These are phyloP conservation scores for Pseudogymnoascus sp. DNA, from an alignment of 2,329 filamentous ascomycete genomes.

Conservation along the genomic window DNA sequence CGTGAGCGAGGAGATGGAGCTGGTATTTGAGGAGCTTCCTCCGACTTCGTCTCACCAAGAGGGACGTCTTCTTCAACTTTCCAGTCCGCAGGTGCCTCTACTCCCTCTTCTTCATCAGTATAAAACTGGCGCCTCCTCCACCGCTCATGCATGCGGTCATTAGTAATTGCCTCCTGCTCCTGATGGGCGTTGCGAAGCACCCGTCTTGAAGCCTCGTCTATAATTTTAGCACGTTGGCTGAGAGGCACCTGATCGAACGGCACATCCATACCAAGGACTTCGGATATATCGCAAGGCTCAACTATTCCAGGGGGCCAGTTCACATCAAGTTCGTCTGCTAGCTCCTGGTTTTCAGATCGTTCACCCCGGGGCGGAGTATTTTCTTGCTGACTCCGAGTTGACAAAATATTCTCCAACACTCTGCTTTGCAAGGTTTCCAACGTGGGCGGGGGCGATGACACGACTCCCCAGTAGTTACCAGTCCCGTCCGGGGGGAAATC, in stretches of 20 bases:
- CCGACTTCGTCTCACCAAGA: not conserved
- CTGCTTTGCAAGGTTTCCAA: not conserved
- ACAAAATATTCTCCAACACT: not conserved
- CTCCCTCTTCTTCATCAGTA: slow-evolving; percentile 76
- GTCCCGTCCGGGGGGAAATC: not conserved
- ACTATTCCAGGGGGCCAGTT: not conserved
- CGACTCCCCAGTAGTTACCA: slow-evolving; percentile 3
- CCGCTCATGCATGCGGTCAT: slow-evolving; percentile 48
- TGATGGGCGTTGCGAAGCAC: not conserved
- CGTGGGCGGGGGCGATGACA: not conserved
- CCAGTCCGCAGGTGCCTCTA: slow-evolving; percentile 54
- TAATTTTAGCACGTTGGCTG: not conserved
- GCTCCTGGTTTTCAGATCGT: not conserved
- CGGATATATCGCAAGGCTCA: slow-evolving; percentile 2
- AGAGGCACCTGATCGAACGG: not conserved
- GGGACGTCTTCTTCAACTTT: slow-evolving; percentile 48
- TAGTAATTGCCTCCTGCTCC: not conserved
- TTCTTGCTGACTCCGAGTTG: not conserved
- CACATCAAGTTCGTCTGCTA: not conserved
- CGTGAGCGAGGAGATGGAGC: slow-evolving; percentile 53
- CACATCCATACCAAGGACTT: not conserved
- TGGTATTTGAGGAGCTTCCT: not conserved
- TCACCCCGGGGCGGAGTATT: not conserved
- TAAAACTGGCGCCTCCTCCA: slow-evolving; percentile 76
- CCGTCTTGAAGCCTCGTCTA: not conserved